phyloP scores from a whole-genome alignment of 805 yeast species.

The Metschnikowia cubensis region DNA sequence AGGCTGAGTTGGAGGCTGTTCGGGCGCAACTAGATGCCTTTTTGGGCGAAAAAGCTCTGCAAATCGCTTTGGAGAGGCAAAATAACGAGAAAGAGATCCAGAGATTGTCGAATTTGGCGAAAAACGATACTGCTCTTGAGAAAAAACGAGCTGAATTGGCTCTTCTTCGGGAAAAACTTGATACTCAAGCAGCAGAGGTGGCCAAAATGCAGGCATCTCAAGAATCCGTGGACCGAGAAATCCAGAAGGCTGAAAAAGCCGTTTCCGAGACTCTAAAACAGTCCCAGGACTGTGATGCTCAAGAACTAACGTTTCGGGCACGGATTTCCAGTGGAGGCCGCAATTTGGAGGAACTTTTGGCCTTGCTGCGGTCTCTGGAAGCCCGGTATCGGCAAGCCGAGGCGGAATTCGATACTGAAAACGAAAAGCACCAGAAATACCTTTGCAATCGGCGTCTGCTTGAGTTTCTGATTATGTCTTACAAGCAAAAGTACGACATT shows the following conservation, averaged over 20 bases:
- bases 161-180: not conserved
- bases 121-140: not conserved
- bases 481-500: not conserved
- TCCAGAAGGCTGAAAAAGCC: not conserved
- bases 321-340: not conserved
- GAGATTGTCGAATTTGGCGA: not conserved
- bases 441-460: constrained; percentile 38
- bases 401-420: constrained; percentile 6
- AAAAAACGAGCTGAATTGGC: not conserved
- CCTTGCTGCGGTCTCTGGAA: not conserved
- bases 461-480: constrained; percentile 45
- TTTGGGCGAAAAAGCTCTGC: not conserved
- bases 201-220: not conserved
- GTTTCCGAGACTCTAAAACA: not conserved
- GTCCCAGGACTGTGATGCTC: not conserved
- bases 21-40: not conserved
- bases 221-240: not conserved
- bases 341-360: not conserved
- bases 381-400: not conserved
- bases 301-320: not conserved
- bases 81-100: not conserved
- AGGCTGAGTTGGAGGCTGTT: not conserved
- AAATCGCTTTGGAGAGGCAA: not conserved
- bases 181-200: not conserved
- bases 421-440: constrained; percentile 27